Evolutionary conservation across 2,329 filamentous ascomycete genomes (phyloP), one percentile per base, ranked within the genome.

Genomic region (Cladorrhinum sp.): DNA sequence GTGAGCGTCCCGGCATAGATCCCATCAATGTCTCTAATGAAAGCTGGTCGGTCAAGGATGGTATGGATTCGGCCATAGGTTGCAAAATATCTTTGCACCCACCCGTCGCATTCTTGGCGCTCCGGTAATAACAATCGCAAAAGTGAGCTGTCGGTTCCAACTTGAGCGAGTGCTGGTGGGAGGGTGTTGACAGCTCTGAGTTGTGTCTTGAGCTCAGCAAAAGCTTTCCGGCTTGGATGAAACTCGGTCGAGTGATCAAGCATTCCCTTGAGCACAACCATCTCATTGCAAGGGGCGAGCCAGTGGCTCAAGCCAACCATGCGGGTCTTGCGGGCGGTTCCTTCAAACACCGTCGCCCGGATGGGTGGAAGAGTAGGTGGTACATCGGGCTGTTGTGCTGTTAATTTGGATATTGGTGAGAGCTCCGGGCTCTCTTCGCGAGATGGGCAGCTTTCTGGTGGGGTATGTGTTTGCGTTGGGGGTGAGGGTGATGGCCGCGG

Each of bases 251-350:
- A 55, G 13, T 50, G 58, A 45, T 63, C 58, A 25, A 66, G 58
- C 50, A 66, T 57, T 18, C 63, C 61, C 29, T 61, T 62, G 18
- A 64, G 18, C 2, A 64, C 59, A 12, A 49, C 51, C 59, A 66
- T 58, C n/a, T 66, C 63, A 27, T 59, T 58, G 50, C 63, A 65
- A 0, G 63, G 63, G 1, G 64, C 63, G 61, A 66, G 56, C 64
- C 64, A 66, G 38, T 66, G 64, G 32, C 63, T 65, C 6, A 63
- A 41, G 1, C 64, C 63, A 13, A 65, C 53, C 53, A 66, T 54
- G 23, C 63, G 60, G 13, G 55, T 65, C 51, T 63, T 65, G 56
- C 51, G 50, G 2, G 52, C 59, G 1, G 55, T 51, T 38, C 49
- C 53, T 23, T 45, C 45, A 51, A 64, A 45, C 7, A 45, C 41